Evolutionary conservation across 2,329 filamentous ascomycete genomes (phyloP), one percentile per base, ranked within the genome.

Genomic region (Parascedosporium putredinis): DNA sequence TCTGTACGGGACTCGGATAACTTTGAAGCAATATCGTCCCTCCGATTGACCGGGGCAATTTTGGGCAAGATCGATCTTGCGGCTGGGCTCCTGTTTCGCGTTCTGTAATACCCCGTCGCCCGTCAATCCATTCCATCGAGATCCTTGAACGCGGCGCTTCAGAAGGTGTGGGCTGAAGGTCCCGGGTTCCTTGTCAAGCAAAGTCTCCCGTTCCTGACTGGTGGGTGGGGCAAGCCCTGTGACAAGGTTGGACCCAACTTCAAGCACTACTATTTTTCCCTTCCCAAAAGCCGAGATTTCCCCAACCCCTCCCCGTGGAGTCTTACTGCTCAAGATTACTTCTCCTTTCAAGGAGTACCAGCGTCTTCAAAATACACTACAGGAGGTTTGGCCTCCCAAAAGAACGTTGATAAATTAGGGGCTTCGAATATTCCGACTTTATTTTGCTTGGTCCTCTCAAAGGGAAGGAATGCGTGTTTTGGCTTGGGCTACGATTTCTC

Each of bases 211-310:
- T 42, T 42, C 38, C 38, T 42, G 38, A 42, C 38, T 42, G n/a
- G 38, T 42, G n/a, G n/a, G n/a, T n/a, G 38, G 38, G 38, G 38
- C 38, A 42, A 42, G 38, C 38, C 38, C 38, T 42, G 38, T 42
- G 38, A 42, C 38, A 42, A 42, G 38, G 38, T 42, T 40, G 36
- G 18, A 40, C n/a, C n/a, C n/a, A n/a, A n/a, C n/a, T n/a, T n/a
- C n/a, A n/a, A n/a, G n/a, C n/a, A n/a, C n/a, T n/a, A n/a, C n/a
- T n/a, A n/a, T n/a, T n/a, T n/a, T n/a, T n/a, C n/a, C n/a, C n/a
- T n/a, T n/a, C n/a, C n/a, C n/a, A n/a, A 42, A 42, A 42, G 38
- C 38, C 38, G 38, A 42, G 38, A 42, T 42, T 42, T 42, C 38
- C 38, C 38, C 38, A 42, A 22, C 18, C 38, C 38, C 14, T 12